phyloP scores from a whole-genome alignment of 306 rosid genomes.

The Erythrophleum fordii region DNA sequence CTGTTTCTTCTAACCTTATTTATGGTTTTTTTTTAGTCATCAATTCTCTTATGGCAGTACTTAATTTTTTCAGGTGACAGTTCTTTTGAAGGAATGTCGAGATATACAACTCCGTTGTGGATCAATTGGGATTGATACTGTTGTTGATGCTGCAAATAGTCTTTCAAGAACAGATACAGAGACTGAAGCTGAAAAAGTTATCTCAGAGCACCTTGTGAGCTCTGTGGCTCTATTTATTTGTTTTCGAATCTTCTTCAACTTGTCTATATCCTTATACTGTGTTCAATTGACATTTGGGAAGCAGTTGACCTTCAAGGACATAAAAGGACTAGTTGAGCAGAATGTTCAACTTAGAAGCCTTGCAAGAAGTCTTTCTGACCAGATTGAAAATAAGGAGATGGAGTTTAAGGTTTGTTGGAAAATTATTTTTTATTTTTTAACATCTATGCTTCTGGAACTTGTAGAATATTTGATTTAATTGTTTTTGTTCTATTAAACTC shows the following conservation, averaged over 20 bases:
- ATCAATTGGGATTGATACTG: slow-evolving; percentile 53
- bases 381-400: slow-evolving; percentile 72
- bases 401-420: slow-evolving; percentile 72
- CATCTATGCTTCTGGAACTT: neutral
- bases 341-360: slow-evolving; percentile 89
- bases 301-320: slow-evolving; percentile 97
- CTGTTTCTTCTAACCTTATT: slow-evolving; percentile 7
- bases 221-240: slow-evolving; percentile 15
- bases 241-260: neutral
- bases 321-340: slow-evolving; percentile 93
- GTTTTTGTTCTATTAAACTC: slow-evolving; percentile 36
- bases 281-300: slow-evolving; percentile 27
- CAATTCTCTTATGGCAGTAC: slow-evolving; percentile 7
- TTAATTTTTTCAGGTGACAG: slow-evolving; percentile 65
- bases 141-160: slow-evolving; percentile 38
- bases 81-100: slow-evolving; percentile 94
- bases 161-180: slow-evolving; percentile 45
- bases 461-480: neutral
- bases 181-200: slow-evolving; percentile 72
- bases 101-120: slow-evolving; percentile 93
- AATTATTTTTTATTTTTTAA: neutral
- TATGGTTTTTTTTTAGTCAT: neutral
- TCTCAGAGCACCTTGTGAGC: slow-evolving; percentile 85
- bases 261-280: slow-evolving; percentile 6
- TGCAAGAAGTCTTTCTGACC: slow-evolving; percentile 80